Base-by-base conservation (phyloP, 768 basidiomycete species). In the Tylopilus intermedius region DNA sequence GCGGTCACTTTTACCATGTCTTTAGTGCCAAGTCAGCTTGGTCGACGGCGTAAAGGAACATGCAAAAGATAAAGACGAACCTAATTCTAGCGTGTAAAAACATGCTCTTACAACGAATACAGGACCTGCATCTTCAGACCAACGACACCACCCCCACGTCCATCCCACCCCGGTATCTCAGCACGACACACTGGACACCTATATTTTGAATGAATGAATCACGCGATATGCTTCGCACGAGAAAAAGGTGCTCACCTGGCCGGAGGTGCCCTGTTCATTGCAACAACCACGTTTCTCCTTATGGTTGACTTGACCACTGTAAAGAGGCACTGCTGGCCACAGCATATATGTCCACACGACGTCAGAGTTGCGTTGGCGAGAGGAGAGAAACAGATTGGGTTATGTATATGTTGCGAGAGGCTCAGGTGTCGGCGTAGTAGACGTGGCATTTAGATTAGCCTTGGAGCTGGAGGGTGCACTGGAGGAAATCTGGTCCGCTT, bases 281-380 rank as follows among this genome's bases (percentile, higher is more conserved):
- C 67, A 1, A 60, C 44, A 61, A 58, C 45, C 71, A 69, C 38
- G 66, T 70, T 73, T 18, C 86, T 77, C 53, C 80, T 72, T 49
- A 82, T 66, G 10, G 81, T 79, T 2, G 83, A 78, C 59, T 82
- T 83, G 39, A 90, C 78, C 0, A 88, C 83, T 2, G 79, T 80
- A 55, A 88, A 90, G 5, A 90, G 76, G 67, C 89, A 91, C 5
- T 77, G 71, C 5, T 77, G 71, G 1, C 87, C 88, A 58, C 89
- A 90, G 55, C 83, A 82, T 37, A 91, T 76, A 58, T 91, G 89
- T 0, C 89, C 89, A 58, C 89, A 91, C 0, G 86, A 86, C 0
- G 88, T 90, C 43, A 91, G 65, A 1, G 87, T 86, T 5, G 89
- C 85, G 54, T 87, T 82, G 1, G 80, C 80, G 1, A 88, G 88